Base-by-base conservation (phyloP, 371 early-diverging fungal genomes). In the Mortierella sp. region DNA sequence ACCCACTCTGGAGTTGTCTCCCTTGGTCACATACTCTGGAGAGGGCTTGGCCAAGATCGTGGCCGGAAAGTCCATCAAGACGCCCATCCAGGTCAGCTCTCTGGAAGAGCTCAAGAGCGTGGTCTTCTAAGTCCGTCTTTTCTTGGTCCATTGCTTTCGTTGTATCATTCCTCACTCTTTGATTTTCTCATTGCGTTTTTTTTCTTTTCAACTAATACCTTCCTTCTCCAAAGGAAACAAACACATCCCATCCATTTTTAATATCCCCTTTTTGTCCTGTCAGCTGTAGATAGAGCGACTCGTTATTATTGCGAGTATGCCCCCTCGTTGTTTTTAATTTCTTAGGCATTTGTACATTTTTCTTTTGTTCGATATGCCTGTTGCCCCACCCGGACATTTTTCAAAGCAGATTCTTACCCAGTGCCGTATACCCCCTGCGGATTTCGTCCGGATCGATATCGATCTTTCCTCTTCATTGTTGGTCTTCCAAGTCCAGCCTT, bases 11-110 rank as follows among this genome's bases (percentile, higher is more conserved):
- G 99, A 98, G 80, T 79, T 98, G 42, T 92, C 93, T 27, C 92
- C 97, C 17, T 83, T 95, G 70, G 94, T 97, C n/a, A 89, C 93
- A 17, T 98, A 96, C 75, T 89, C 84, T 52, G 98, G 99, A 60
- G 98, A 98, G 85, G 97, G 95, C 6, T 84, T 98, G 24, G 93
- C 56, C 23, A 57, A 65, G 34, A 57, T 65, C 51, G 66, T 72
- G 19, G 52, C 60, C 6, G 72, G 72, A 42, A 72, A 72, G 66
- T 57, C 72, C 26, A 37, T 72, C 58, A 60, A 59, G 61, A 72
- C 72, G 0, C 72, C 72, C 12, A 8, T 66, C 58, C 34, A 28
- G 30, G n/a, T 72, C 49, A 21, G 32, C 26, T 65, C 72, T 46
- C 23, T 72, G 41, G 66, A 72, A 43, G 72, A 65, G 46, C 66